Percentiles rank a stretch among this genome's conserved stretches.
phyloP scores from a whole-genome alignment of 2,329 filamentous ascomycete genomes.

The Clarireedia hainanense region DNA sequence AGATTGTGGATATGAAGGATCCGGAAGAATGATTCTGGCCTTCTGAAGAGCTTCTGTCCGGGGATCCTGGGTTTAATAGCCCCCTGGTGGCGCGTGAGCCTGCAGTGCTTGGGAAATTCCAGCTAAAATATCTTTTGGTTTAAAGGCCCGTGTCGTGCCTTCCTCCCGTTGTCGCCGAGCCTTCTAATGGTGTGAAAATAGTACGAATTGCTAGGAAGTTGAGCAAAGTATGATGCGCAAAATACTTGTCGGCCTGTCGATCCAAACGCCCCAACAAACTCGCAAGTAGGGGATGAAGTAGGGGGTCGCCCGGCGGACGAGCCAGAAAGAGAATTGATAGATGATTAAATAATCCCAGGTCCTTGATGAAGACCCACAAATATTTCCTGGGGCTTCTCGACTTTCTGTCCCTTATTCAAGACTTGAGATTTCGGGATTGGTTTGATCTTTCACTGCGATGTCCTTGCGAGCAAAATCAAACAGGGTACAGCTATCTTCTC shows the following conservation, averaged over 20 bases:
- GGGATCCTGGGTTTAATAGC: no score
- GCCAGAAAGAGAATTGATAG: no score
- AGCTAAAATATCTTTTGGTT: not conserved
- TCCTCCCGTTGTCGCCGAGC: constrained; percentile 12
- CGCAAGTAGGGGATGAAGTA: no score
- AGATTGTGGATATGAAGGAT: no score
- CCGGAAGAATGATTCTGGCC: no score
- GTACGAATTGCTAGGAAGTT: not conserved
- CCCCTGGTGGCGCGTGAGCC: not conserved
- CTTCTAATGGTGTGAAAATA: constrained; percentile 1
- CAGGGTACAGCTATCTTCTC: not conserved
- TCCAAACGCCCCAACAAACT: no score
- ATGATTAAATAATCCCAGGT: not conserved
- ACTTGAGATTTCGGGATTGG: not conserved
- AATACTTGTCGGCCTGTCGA: no score
- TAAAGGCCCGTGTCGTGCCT: constrained; percentile 22
- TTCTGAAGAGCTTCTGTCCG: no score
- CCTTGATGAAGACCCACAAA: not conserved
- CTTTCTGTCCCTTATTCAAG: not conserved
- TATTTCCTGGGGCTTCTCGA: not conserved
- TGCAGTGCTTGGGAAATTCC: not conserved
- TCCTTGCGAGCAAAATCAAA: not conserved
- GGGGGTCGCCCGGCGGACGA: no score
- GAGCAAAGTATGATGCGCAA: no score
- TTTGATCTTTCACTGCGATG: not conserved